Conservation (phyloP, 2,329 filamentous ascomycete genomes). For the Neopestalotiopsis sp. region DNA sequence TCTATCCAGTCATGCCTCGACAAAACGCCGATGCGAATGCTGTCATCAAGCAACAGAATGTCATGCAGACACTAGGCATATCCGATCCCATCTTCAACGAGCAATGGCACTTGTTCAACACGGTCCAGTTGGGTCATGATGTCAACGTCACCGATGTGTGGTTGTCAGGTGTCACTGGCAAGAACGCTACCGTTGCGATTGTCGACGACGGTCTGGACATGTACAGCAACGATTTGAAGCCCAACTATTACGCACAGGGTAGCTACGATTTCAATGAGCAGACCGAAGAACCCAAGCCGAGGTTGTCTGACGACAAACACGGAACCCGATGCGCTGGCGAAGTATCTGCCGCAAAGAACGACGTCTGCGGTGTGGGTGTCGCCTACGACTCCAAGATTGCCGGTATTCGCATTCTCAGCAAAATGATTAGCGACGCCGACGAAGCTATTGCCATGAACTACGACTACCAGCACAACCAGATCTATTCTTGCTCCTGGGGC, state of each 20-base stretch:
- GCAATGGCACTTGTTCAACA: slow-evolving; percentile 96
- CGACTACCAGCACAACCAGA: slow-evolving; percentile 87
- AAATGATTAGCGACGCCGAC: slow-evolving; percentile 88
- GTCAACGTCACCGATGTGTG: slow-evolving; percentile 96
- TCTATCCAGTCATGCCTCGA: slow-evolving; percentile 29
- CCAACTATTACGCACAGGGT: slow-evolving; percentile 91
- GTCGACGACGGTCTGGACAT: slow-evolving; percentile 97
- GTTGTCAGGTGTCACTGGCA: slow-evolving; percentile 87
- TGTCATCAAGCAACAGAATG: slow-evolving; percentile 60
- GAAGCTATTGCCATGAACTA: slow-evolving; percentile 94
- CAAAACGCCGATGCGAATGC: slow-evolving; percentile 45
- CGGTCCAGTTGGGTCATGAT: slow-evolving; percentile 81
- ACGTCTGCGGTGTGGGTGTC: slow-evolving; percentile 94
- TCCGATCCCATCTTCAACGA: slow-evolving; percentile 88
- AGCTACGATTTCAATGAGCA: slow-evolving; percentile 97
- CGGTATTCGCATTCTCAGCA: slow-evolving; percentile 90
- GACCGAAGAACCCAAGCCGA: slow-evolving; percentile 76
- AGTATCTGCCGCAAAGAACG: slow-evolving; percentile 87
- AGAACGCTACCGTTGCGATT: slow-evolving; percentile 88
- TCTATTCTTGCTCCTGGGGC: slow-evolving; percentile 99
- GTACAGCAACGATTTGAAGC: slow-evolving; percentile 89
- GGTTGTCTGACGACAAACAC: slow-evolving; percentile 84
- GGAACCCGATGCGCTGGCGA: slow-evolving; percentile 96
- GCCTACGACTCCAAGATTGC: slow-evolving; percentile 91
- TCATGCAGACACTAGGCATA: slow-evolving; percentile 75